A percentile compares a stretch with the other conserved stretches of the same genome.
Conservation (phyloP, 371 early-diverging fungal genomes). For the Mortierella sp. region DNA sequence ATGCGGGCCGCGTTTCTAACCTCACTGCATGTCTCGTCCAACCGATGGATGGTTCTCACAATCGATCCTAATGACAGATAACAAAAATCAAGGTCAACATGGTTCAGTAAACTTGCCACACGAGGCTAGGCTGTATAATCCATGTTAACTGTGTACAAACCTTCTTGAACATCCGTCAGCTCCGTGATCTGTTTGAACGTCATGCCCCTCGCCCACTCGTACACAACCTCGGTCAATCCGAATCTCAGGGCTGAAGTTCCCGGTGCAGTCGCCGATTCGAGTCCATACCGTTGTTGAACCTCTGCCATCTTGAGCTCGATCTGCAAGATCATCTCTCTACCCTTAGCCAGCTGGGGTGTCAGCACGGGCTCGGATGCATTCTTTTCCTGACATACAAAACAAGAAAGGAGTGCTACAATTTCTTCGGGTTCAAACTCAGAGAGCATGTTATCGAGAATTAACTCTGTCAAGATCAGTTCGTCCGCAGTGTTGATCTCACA, state of each 20-base stretch:
- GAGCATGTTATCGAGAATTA: constrained; percentile 97
- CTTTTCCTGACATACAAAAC: constrained; percentile 97
- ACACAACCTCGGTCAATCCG: constrained; percentile 96
- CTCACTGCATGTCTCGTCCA: constrained; percentile 98
- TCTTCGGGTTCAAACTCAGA: constrained; percentile 92
- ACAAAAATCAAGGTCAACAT: not conserved
- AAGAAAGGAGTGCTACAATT: constrained; percentile 95
- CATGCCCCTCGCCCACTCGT: constrained; percentile 98
- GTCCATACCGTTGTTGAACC: constrained; percentile 78
- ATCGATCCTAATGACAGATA: constrained; percentile 73
- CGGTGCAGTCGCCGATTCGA: constrained; percentile 56
- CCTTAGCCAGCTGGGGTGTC: constrained; percentile 56
- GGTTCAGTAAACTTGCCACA: not conserved
- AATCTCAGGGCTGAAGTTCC: constrained; percentile 68
- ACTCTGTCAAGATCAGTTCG: constrained; percentile 96
- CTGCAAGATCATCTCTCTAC: constrained; percentile 68
- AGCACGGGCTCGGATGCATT: constrained; percentile 49
- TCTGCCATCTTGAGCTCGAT: constrained; percentile 80
- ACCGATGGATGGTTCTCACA: constrained; percentile 96
- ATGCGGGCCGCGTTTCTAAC: constrained; percentile 93
- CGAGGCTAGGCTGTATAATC: not conserved
- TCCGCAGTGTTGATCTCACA: constrained; percentile 98
- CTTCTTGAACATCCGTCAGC: constrained; percentile 96
- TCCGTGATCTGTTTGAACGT: constrained; percentile 95
- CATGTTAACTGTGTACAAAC: constrained; percentile 35